Evolutionary conservation across 139 green algal species (phyloP).

Genomic region (Asterochloris sp.): DNA sequence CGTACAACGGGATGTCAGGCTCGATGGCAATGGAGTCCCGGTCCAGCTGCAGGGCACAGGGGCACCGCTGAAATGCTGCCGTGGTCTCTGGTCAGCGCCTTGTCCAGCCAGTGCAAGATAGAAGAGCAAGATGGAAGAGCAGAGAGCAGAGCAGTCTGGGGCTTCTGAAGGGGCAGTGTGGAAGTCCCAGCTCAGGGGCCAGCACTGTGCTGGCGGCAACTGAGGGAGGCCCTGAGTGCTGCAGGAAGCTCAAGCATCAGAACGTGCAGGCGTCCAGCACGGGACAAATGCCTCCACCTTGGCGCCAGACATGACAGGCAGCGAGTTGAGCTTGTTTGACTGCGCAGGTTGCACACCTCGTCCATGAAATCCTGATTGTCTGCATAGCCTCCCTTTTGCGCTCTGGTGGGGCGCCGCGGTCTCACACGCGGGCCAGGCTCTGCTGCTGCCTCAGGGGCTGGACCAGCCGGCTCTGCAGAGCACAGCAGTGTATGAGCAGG

Average conservation of each 20-base stretch:
- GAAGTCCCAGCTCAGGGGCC: neutral
- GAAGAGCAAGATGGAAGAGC: neutral
- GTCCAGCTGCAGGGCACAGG: slow-evolving; percentile 16
- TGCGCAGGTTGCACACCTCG: slow-evolving; percentile 29
- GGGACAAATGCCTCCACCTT: neutral
- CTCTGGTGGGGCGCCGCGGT: slow-evolving; percentile 1
- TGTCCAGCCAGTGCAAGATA: neutral
- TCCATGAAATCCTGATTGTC: slow-evolving; percentile 29
- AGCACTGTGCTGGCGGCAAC: too few species aligned
- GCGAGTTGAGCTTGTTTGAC: neutral
- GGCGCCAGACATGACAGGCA: neutral
- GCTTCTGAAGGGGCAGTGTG: too few species aligned
- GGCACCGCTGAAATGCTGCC: neutral
- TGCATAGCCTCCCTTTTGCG: slow-evolving; percentile 33
- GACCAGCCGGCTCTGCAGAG: too few species aligned
- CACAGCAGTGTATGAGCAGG: too few species aligned
- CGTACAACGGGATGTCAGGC: slow-evolving; percentile 40
- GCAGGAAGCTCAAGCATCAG: neutral
- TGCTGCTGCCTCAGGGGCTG: too few species aligned
- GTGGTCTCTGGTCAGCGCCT: too few species aligned
- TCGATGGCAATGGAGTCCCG: slow-evolving; percentile 29
- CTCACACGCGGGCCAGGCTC: neutral
- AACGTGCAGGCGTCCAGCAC: neutral
- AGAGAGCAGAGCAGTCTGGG: too few species aligned
- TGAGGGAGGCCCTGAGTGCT: neutral